Evolutionary conservation across 768 basidiomycete species (phyloP).

Genomic region (Punctularia strigosozonata): DNA sequence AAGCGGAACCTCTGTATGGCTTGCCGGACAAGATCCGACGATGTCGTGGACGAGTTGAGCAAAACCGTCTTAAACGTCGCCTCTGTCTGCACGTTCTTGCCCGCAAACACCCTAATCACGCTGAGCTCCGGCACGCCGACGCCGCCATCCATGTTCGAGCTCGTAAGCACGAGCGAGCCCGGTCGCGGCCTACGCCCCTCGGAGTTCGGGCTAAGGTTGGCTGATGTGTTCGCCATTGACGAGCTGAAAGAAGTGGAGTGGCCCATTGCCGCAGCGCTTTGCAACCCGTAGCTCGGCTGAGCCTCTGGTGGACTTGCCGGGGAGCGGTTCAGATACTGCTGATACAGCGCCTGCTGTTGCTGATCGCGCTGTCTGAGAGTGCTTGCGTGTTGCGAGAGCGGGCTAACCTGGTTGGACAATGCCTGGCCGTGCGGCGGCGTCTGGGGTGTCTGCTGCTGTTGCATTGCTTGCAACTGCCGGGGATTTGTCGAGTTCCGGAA

Average conservation of each 20-base stretch:
- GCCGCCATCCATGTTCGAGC: constrained; percentile 46
- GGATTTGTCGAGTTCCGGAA: constrained; percentile 7
- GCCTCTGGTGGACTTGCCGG: constrained; percentile 70
- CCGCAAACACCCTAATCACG: constrained; percentile 94
- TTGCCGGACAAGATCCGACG: constrained; percentile 78
- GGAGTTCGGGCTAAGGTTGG: constrained; percentile 32
- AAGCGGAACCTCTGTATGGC: constrained; percentile 91
- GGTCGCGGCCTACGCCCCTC: constrained; percentile 44
- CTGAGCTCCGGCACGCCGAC: constrained; percentile 70
- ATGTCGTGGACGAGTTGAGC: constrained; percentile 76
- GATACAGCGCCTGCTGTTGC: constrained; percentile 77
- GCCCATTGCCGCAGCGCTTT: constrained; percentile 61
- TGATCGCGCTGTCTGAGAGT: constrained; percentile 80
- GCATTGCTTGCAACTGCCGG: constrained; percentile 13
- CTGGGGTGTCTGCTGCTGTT: constrained; percentile 16
- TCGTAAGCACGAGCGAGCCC: constrained; percentile 64
- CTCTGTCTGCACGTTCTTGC: constrained; percentile 80
- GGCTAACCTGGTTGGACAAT: constrained; percentile 18
- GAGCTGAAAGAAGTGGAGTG: constrained; percentile 28
- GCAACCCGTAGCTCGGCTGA: constrained; percentile 62
- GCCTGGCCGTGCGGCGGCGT: constrained; percentile 20
- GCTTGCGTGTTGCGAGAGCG: constrained; percentile 48
- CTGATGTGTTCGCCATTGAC: constrained; percentile 27
- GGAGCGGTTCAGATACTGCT: constrained; percentile 81
- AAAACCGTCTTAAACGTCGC: constrained; percentile 98